These are phyloP conservation scores for Amanita fuliginea DNA, from an alignment of 768 basidiomycete species.

Conservation along the genomic window DNA sequence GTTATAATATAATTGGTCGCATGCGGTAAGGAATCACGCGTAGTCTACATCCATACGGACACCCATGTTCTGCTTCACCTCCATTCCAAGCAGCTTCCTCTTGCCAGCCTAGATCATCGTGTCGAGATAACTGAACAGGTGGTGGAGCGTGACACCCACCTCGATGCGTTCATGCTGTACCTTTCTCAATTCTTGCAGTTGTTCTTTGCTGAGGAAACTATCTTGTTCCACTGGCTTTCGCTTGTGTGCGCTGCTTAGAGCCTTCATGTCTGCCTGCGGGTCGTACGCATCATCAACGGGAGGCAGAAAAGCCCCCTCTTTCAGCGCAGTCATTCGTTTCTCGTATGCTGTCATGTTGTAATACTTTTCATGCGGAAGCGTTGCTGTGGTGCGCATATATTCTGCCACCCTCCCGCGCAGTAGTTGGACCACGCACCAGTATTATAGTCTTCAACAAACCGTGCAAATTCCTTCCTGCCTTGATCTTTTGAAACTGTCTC, in stretches of 20 bases:
- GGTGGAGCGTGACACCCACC: constrained; percentile 26
- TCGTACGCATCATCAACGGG: constrained; percentile 69
- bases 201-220: constrained; percentile 66
- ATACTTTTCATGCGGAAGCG: constrained; percentile 90
- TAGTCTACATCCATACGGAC: constrained; percentile 63
- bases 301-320: constrained; percentile 75
- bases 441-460: constrained; percentile 77
- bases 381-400: constrained; percentile 38
- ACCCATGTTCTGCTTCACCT: constrained; percentile 74
- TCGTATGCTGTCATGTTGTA: constrained; percentile 87
- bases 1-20: background rate
- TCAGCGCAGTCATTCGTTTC: constrained; percentile 70
- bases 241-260: constrained; percentile 61
- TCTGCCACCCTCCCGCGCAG: no score
- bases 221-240: constrained; percentile 57
- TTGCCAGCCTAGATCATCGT: constrained; percentile 45
- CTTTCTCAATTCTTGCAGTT: constrained; percentile 68
- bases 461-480: constrained; percentile 74
- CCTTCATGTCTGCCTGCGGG: constrained; percentile 74
- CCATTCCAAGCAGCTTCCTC: constrained; percentile 85
- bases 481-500: constrained; percentile 82
- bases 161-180: constrained; percentile 82
- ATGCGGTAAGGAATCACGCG: constrained; percentile 6
- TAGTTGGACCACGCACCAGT: constrained; percentile 39
- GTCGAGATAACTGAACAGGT: background rate